Percentiles rank a stretch among this genome's conserved stretches.
These are phyloP conservation scores for Suillus alpinus DNA, from an alignment of 768 basidiomycete species.

Conservation along the genomic window DNA sequence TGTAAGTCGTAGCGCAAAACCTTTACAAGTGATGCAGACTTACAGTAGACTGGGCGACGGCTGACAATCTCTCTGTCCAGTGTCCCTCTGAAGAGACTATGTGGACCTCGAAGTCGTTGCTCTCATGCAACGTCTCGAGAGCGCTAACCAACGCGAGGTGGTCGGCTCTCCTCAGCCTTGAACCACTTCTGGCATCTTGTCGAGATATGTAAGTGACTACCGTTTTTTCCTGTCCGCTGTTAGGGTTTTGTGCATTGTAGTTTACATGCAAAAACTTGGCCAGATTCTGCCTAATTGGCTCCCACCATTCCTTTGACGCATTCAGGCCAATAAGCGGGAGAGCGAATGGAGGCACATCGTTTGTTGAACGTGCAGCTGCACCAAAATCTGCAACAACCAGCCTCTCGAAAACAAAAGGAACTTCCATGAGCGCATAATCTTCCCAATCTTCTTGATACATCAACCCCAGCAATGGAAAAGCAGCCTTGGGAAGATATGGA, in stretches of 20 bases:
- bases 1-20: conserved; percentile 7
- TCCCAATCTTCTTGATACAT: conserved; percentile 76
- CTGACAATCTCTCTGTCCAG: conserved; percentile 63
- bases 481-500: conserved; percentile 65
- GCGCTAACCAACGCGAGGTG: conserved; percentile 62
- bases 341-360: conserved; percentile 29
- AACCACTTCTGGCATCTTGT: conserved; percentile 50
- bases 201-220: conserved; percentile 68
- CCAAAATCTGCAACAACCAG: conserved; percentile 74
- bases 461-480: conserved; percentile 67
- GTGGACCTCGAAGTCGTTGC: conserved; percentile 53
- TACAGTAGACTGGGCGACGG: conserved; percentile 69
- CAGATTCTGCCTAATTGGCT: conserved; percentile 46
- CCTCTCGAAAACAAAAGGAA: conserved; percentile 74
- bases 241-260: conserved; percentile 13
- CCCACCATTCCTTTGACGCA: conserved; percentile 65
- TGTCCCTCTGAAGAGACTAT: conserved; percentile 49
- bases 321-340: conserved; percentile 42
- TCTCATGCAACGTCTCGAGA: conserved; percentile 48
- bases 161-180: conserved; percentile 51
- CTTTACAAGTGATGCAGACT: conserved; percentile 20
- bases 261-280: conserved; percentile 41
- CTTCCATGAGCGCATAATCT: conserved; percentile 64
- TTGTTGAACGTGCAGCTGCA: conserved; percentile 47
- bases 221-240: conserved; percentile 32